Evolutionary conservation across 2,329 filamentous ascomycete genomes (phyloP), one percentile per base, ranked within the genome.

Genomic region (Alternaria conjuncta): DNA sequence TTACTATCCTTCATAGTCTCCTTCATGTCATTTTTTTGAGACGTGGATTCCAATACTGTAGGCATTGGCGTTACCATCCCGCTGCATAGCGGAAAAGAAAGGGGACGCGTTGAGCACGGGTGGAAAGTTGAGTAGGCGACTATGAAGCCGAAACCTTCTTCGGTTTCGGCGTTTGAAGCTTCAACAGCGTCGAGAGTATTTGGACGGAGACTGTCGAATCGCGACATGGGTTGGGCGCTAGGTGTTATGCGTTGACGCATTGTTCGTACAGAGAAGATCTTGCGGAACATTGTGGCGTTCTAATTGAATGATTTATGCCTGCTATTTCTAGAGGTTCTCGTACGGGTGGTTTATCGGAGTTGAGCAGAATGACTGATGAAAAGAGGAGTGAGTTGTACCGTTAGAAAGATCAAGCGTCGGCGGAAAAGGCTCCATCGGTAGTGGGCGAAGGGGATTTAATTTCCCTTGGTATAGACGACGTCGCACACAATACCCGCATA

Each of bases 41-140:
- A n/a, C 13, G 28, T 53, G 18, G 20, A 36, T 12, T 5, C 28
- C 9, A 18, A 23, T n/a, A 21, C 8, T 23, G 49, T 23, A 6
- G 49, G 26, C 23, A 46, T 55, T 26, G 44, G 4, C 21, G 63
- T 15, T 44, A 6, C n/a, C 18, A 50, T 25, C 6, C 54, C 47
- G 23, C 58, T 61, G 5, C 50, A 30, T 25, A 61, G 53, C 15
- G 51, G 30, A 10, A 68, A 45, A 2, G 55, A 44, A 7, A 32
- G 62, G 11, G 36, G 49, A 53, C 49, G 49, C 11, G 9, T 61
- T 9, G 51, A 57, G 11, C 59, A 45, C 3, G 67, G 67, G 15
- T 71, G 49, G 13, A 53, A 51, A 15, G 28, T 11, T 23, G 28
- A 36, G 13, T 53, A 53, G 6, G 28, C 32, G 20, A 15, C 32